These are phyloP conservation scores for Morella rubra DNA, from an alignment of 306 rosid species.

Conservation along the genomic window DNA sequence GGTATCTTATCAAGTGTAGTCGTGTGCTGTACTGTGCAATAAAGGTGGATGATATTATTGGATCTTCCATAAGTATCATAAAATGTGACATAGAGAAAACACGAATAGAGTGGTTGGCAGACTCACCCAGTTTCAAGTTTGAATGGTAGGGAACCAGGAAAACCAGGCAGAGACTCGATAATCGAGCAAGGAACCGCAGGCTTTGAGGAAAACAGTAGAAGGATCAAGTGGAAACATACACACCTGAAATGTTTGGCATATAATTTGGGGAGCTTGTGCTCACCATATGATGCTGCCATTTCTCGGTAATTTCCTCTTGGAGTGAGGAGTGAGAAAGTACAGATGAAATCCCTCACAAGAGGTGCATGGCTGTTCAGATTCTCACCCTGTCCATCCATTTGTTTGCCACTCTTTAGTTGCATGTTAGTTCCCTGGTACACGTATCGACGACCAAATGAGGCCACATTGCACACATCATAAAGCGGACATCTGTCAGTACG, in stretches of 20 bases:
- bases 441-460: neutral
- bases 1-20: neutral
- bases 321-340: neutral
- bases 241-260: neutral
- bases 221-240: neutral
- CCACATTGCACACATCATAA: neutral
- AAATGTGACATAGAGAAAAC: neutral
- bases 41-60: neutral
- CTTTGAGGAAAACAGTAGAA: slow-evolving; percentile 1
- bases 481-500: no score
- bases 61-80: neutral
- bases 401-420: neutral
- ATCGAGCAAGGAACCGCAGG: neutral
- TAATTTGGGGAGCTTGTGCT: neutral
- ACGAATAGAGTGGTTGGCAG: neutral
- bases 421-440: neutral
- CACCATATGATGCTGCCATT: neutral
- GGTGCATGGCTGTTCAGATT: neutral
- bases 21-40: neutral
- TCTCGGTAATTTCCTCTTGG: no score
- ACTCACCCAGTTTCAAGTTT: slow-evolving; percentile 31
- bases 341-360: neutral
- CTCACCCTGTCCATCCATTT: neutral
- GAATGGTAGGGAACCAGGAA: slow-evolving; percentile 31
- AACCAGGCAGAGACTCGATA: slow-evolving; percentile 27